phyloP scores from a whole-genome alignment of 805 yeast species.

The Kuraishia floccosa region DNA sequence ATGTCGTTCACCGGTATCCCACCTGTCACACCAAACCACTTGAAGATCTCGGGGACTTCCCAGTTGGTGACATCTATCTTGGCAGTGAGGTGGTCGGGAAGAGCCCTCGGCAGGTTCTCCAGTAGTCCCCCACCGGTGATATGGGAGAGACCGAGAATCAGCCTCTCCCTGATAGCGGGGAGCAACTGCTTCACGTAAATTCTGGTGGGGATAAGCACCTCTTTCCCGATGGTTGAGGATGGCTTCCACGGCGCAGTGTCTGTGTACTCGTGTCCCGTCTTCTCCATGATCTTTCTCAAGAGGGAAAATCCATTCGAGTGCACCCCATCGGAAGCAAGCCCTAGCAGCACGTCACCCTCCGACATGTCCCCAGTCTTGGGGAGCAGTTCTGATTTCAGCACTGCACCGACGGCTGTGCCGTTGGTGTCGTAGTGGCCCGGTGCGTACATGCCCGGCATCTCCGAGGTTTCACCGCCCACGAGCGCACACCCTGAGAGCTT shows the following conservation, averaged over 20 bases:
- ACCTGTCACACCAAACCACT: constrained; percentile 90
- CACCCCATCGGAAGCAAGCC: constrained; percentile 83
- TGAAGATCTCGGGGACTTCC: constrained; percentile 83
- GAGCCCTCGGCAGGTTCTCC: constrained; percentile 92
- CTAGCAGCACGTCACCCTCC: constrained; percentile 74
- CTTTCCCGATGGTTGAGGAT: constrained; percentile 70
- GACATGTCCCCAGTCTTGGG: constrained; percentile 63
- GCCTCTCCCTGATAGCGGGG: constrained; percentile 54
- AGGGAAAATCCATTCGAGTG: constrained; percentile 96
- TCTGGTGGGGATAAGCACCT: constrained; percentile 79
- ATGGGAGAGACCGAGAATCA: constrained; percentile 84
- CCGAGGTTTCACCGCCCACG: constrained; percentile 98
- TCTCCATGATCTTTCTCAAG: constrained; percentile 84
- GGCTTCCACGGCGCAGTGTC: constrained; percentile 81
- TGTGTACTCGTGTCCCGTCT: constrained; percentile 56
- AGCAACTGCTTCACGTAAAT: constrained; percentile 89
- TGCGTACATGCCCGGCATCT: constrained; percentile 98
- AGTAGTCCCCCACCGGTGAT: constrained; percentile 98
- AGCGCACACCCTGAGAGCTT: constrained; percentile 91
- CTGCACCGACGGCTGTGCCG: constrained; percentile 99
- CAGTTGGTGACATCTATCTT: constrained; percentile 67
- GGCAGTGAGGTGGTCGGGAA: constrained; percentile 75
- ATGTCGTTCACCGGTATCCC: constrained; percentile 79
- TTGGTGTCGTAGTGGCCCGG: constrained; percentile 95
- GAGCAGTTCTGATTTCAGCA: constrained; percentile 56